Percentiles rank a stretch among this genome's conserved stretches.
Evolutionary conservation across 345 rosid species (phyloP).

Genomic region (Aegle marmelos): DNA sequence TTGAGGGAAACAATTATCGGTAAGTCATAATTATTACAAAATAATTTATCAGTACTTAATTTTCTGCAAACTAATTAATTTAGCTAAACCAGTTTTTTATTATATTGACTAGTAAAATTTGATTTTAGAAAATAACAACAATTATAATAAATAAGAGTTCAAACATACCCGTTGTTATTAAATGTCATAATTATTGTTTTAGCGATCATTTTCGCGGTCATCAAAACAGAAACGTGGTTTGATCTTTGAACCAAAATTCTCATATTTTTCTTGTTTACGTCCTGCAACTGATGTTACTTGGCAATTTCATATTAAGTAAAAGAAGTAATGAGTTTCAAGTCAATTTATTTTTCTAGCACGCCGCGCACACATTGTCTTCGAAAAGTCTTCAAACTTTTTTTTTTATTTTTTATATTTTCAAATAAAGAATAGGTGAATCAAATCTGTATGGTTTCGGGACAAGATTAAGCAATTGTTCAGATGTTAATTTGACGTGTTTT

Average conservation of each 20-base stretch:
- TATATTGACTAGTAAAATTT: neutral
- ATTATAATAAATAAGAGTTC: neutral
- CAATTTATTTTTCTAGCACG: neutral
- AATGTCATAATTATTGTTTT: neutral
- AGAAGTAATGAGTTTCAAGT: neutral
- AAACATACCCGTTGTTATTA: neutral
- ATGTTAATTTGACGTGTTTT: no score
- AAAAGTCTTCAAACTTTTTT: no score
- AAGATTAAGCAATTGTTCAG: no score
- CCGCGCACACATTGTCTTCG: no score
- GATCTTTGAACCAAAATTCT: neutral
- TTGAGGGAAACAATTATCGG: no score
- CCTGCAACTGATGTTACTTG: neutral
- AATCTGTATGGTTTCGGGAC: no score
- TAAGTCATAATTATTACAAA: no score
- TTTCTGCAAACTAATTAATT: neutral
- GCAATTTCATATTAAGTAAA: neutral
- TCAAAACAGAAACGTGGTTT: neutral
- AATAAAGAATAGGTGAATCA: no score
- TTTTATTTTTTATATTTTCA: no score
- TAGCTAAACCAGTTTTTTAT: neutral
- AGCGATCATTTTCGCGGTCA: neutral
- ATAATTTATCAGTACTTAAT: neutral
- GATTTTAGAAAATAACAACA: neutral
- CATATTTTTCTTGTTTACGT: neutral